These are phyloP conservation scores for Vigna unguiculata DNA, from an alignment of 306 rosid species.

Conservation along the genomic window DNA sequence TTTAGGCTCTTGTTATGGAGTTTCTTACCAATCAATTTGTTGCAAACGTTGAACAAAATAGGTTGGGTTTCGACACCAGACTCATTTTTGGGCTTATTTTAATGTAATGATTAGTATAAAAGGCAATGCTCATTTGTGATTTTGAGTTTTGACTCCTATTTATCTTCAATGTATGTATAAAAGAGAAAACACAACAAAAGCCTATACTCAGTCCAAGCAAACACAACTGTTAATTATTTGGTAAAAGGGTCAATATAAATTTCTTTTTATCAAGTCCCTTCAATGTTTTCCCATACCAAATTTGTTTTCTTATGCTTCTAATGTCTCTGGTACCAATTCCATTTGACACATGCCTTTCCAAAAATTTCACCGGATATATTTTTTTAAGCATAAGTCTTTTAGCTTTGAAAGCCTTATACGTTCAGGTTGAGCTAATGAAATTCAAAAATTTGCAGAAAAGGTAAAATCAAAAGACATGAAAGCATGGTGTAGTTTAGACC, in stretches of 20 bases:
- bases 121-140: no score
- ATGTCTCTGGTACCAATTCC: neutral
- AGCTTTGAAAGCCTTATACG: no score
- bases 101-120: no score
- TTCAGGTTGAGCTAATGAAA: conserved; percentile 27
- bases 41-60: no score
- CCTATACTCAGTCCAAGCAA: conserved; percentile 6
- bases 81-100: no score
- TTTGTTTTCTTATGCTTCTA: neutral
- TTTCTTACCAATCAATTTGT: no score
- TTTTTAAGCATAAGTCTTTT: neutral
- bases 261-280: neutral
- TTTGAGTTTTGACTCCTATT: conserved; percentile 45
- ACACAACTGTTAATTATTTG: conserved; percentile 11
- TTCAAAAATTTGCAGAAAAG: conserved; percentile 28
- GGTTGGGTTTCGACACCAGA: no score
- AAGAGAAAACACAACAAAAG: conserved; percentile 37
- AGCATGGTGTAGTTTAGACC: no score
- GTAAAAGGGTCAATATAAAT: neutral
- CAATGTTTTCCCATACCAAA: no score
- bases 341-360: neutral
- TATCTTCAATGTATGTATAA: conserved; percentile 49
- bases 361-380: neutral
- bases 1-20: no score
- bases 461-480: no score